Evolutionary conservation across 2,329 filamentous ascomycete genomes (phyloP), one percentile per base, ranked within the genome.

Genomic region (Stylonectria norvegica): DNA sequence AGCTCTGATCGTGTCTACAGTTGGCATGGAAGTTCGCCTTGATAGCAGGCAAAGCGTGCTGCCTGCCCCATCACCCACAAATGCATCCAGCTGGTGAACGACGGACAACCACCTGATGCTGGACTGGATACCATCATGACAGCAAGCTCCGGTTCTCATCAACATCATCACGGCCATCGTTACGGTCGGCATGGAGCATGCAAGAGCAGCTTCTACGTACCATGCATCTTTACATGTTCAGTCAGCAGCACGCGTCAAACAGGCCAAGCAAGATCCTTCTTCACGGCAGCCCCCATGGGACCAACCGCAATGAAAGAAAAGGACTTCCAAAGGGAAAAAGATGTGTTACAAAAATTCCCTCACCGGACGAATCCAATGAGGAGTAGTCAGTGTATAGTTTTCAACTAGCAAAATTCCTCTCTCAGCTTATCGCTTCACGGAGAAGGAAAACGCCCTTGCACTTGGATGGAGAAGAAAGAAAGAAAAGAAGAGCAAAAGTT

Each of bases 351-450:
- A 86, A 86, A 83, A 86, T 85, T 86, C 66, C 81, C 81, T 72
- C 57, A 72, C 71, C 78, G 73, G 80, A 71, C 74, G 68, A 76
- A 75, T 77, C 75, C 79, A 77, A 75, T 71, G 66, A 74, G 71
- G 70, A 86, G 82, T 72, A 69, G 82, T 85, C 81, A 80, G 70
- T 73, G 60, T 76, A 78, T 85, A 86, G 83, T 86, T 86, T 86
- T 86, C 83, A 86, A 86, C 82, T 85, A 86, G 83, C 83, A 86
- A 86, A 85, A 83, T 82, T 85, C 83, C 79, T 86, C 82, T 86
- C 81, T 84, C 81, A 67, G 65, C 65, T 66, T 76, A 81, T 80
- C 76, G 79, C 80, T 79, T 85, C 65, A 68, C 63, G 64, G 65
- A 68, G 64, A 68, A 68, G 64, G 65, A 68, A 68, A 81, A 82